Conservation (phyloP, 768 basidiomycete genomes). For the Coprinopsis sp. region DNA sequence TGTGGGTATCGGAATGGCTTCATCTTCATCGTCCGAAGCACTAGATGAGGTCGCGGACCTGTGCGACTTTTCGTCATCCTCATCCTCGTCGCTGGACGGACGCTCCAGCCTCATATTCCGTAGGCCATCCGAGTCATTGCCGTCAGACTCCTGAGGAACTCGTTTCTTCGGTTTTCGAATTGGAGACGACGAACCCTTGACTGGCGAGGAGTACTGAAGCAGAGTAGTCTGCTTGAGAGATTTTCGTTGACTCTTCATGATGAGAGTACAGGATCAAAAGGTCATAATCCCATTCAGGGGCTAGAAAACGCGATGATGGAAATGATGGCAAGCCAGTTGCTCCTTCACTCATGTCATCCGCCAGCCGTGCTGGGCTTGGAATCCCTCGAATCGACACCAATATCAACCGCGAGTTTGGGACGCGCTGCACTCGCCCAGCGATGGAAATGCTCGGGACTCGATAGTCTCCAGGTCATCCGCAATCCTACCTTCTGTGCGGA, state of each 20-base stretch:
- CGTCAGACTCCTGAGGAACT: neutral
- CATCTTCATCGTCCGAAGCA: conserved; percentile 6
- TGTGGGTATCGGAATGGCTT: conserved; percentile 6
- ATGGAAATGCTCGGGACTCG: neutral
- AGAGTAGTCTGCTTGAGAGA: conserved; percentile 43
- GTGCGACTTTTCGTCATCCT: conserved; percentile 21
- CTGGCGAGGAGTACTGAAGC: conserved; percentile 20
- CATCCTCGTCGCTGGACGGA: too few relatives aligned
- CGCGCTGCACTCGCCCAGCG: conserved; percentile 7
- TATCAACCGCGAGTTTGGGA: conserved; percentile 20
- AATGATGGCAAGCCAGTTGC: neutral
- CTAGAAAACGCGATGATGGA: neutral
- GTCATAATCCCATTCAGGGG: neutral
- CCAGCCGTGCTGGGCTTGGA: conserved; percentile 1
- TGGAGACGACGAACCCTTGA: conserved; percentile 5
- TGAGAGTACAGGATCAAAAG: conserved; percentile 12
- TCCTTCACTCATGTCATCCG: neutral
- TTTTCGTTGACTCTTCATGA: neutral
- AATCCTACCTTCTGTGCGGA: neutral
- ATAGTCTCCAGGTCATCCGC: neutral
- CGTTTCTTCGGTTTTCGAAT: conserved; percentile 5
- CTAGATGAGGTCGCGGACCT: conserved; percentile 10
- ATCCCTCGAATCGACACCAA: conserved; percentile 17
- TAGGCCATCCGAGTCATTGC: conserved; percentile 30
- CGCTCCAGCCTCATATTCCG: conserved; percentile 50